These are phyloP conservation scores for Paraphaeosphaeria minitans DNA, from an alignment of 2,329 filamentous ascomycete genomes.

Conservation along the genomic window DNA sequence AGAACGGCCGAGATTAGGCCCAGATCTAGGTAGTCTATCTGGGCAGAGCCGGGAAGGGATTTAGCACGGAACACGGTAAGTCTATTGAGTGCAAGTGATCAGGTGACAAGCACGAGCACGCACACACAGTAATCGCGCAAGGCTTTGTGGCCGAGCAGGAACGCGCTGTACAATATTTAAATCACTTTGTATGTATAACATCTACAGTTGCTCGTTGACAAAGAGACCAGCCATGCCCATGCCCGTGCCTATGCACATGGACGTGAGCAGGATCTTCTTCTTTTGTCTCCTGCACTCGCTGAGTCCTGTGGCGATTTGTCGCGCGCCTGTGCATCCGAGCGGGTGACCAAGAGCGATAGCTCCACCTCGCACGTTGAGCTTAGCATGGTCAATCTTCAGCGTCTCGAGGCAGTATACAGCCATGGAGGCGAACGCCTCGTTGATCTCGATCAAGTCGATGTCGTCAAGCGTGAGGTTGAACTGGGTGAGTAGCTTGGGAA, in stretches of 20 bases:
- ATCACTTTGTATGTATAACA: neutral
- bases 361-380: conserved; percentile 82
- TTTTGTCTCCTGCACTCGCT: conserved; percentile 82
- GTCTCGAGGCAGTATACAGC: conserved; percentile 82
- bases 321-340: conserved; percentile 75
- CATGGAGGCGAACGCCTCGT: conserved; percentile 98
- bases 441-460: conserved; percentile 89
- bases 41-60: too few relatives aligned
- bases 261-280: conserved; percentile 90
- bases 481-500: conserved; percentile 81
- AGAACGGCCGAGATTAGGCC: too few relatives aligned
- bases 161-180: neutral
- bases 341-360: conserved; percentile 85
- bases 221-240: conserved; percentile 71
- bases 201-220: conserved; percentile 62
- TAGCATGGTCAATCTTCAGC: conserved; percentile 71
- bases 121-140: neutral
- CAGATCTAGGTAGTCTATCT: too few relatives aligned
- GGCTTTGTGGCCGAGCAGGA: neutral
- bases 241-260: conserved; percentile 79
- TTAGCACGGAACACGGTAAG: too few relatives aligned
- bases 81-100: neutral
- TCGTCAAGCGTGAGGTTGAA: conserved; percentile 79
- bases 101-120: neutral
- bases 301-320: conserved; percentile 87